Conservation (phyloP, 768 basidiomycete species). For the Boletellus emodensis region DNA sequence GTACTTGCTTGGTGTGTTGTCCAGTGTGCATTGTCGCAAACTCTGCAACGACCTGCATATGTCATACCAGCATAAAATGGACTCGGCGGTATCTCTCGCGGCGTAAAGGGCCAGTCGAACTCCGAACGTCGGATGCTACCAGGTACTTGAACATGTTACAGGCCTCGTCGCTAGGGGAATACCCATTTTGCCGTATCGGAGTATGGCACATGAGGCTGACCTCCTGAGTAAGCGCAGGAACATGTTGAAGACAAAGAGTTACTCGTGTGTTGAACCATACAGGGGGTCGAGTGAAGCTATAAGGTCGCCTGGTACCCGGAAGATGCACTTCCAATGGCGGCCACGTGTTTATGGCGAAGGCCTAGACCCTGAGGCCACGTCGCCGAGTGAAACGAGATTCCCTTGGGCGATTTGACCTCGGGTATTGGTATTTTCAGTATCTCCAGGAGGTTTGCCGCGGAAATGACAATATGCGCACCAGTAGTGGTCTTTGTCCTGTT, state of each 20-base stretch:
- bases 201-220: conserved; percentile 35
- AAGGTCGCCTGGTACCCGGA: conserved; percentile 43
- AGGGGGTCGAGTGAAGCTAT: conserved; percentile 41
- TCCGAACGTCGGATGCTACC: background rate
- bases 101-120: background rate
- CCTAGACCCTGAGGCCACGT: conserved; percentile 42
- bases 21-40: too few relatives aligned
- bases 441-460: conserved; percentile 47
- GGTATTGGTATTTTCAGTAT: conserved; percentile 34
- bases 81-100: too few relatives aligned
- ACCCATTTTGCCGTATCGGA: conserved; percentile 43
- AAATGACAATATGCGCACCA: conserved; percentile 36
- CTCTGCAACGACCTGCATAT: too few relatives aligned
- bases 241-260: background rate
- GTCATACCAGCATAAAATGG: too few relatives aligned
- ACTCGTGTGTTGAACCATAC: conserved; percentile 51
- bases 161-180: conserved; percentile 52
- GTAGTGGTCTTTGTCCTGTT: conserved; percentile 26
- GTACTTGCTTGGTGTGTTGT: too few relatives aligned
- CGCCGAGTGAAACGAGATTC: conserved; percentile 51
- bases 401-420: conserved; percentile 41
- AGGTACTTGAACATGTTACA: conserved; percentile 45
- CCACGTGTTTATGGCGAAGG: conserved; percentile 39
- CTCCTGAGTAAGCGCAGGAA: conserved; percentile 28
- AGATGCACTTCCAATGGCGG: conserved; percentile 59